Evolutionary conservation across 805 yeast species (phyloP), one percentile per base, ranked within the genome.

Genomic region (Metschnikowia gelsemii): DNA sequence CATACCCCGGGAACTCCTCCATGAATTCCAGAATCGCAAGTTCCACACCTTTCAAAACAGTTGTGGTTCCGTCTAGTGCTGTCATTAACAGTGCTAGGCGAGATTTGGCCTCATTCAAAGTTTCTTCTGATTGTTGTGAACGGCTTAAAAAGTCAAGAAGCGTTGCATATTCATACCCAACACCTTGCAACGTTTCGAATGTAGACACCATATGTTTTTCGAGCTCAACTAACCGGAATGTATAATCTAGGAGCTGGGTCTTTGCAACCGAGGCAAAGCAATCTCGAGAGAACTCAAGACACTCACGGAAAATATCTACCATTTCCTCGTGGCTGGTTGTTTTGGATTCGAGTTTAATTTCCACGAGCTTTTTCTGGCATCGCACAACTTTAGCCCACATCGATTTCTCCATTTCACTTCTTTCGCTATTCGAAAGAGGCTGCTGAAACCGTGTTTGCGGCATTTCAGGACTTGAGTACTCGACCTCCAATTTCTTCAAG

Each of bases 101-200:
- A 4, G 8, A 3, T 3, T 32, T 22, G 18, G 36, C 32, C 17
- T 16, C 30, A 2, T 13, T 11, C 13, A 38, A 13, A 4, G 35
- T 8, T 16, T 5, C 14, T 2, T 4, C 14, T 3, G 36, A 13
- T 16, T 7, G 32, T 2, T 9, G 11, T 3, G 36, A 19, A 8
- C 8, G 4, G 22, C 36, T 30, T 8, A 19, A 14, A 24, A 20
- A 38, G 20, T 38, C 36, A 23, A 38, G 36, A 24, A 38, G 14
- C 11, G n/a, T 23, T 26, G 36, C 35, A 23, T 30, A 38, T 17
- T 38, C 32, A 27, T 32, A 27, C 4, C 32, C 36, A 5, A 16
- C 21, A 1, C 36, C 32, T 2, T 12, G 14, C 32, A 32, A 16
- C 11, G 9, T 8, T 13, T 31, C 32, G 20, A 38, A 26, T 3